These are phyloP conservation scores for Psidium guajava DNA, from an alignment of 345 rosid genomes.

Conservation along the genomic window DNA sequence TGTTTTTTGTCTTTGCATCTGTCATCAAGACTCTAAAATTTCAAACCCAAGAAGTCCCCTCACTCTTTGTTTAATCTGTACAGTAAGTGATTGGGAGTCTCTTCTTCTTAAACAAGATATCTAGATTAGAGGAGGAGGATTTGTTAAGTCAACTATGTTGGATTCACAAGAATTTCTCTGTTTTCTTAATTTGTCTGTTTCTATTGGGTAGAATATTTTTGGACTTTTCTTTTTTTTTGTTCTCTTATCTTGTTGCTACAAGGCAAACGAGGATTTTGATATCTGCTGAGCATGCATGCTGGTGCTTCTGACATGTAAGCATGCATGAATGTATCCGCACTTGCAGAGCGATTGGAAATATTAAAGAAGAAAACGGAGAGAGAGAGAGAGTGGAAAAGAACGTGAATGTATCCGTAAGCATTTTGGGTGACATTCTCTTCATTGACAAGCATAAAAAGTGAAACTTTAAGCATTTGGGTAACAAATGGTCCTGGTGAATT, in stretches of 20 bases:
- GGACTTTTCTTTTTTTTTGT: not conserved
- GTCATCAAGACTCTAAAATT: not conserved
- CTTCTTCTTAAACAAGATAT: not conserved
- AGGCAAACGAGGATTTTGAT: not conserved
- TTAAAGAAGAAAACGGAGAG: not conserved
- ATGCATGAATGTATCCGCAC: not conserved
- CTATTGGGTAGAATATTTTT: not conserved
- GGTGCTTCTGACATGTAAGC: slow-evolving; percentile 4
- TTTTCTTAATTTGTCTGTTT: not conserved
- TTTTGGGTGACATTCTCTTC: not conserved
- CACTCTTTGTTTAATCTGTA: not conserved
- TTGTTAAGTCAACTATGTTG: not conserved
- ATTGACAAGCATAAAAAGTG: not conserved
- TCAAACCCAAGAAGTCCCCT: not conserved
- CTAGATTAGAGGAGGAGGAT: not conserved
- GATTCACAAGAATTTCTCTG: not conserved
- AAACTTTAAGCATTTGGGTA: not conserved
- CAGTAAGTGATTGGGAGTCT: slow-evolving; percentile 1
- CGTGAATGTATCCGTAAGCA: not conserved
- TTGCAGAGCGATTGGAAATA: not conserved
- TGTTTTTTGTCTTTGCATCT: slow-evolving; percentile 1
- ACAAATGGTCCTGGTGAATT: slow-evolving; percentile 16
- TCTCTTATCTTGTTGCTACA: not conserved
- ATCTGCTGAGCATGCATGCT: not conserved
- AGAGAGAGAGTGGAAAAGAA: not conserved